These are phyloP conservation scores for Venturia asperata DNA, from an alignment of 2,329 filamentous ascomycete genomes.

Conservation along the genomic window DNA sequence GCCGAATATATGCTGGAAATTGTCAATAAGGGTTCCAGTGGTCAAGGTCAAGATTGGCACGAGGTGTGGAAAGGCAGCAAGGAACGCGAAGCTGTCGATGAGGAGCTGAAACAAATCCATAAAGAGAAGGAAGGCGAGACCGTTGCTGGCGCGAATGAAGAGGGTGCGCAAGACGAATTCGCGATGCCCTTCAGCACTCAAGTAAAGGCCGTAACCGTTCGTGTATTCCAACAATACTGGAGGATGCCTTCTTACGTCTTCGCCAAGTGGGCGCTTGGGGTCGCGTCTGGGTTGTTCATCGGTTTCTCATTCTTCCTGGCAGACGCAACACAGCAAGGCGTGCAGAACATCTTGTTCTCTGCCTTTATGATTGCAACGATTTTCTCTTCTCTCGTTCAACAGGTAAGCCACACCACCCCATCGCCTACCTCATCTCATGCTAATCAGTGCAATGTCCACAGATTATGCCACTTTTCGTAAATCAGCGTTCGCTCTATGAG, in stretches of 20 bases:
- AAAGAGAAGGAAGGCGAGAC: neutral
- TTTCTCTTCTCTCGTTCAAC: conserved; percentile 32
- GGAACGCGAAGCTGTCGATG: conserved; percentile 30
- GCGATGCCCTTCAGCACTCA: conserved; percentile 35
- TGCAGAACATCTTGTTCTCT: conserved; percentile 42
- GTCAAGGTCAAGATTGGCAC: conserved; percentile 65
- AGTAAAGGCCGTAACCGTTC: conserved; percentile 31
- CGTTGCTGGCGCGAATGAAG: conserved; percentile 21
- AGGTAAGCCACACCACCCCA: conserved; percentile 29
- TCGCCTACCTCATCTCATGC: neutral
- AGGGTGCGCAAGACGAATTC: conserved; percentile 36
- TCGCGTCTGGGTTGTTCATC: conserved; percentile 25
- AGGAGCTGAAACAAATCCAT: conserved; percentile 23
- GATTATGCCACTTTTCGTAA: conserved; percentile 49
- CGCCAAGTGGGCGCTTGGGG: conserved; percentile 24
- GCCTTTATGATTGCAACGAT: conserved; percentile 45
- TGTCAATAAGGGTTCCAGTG: conserved; percentile 17
- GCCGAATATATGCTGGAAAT: conserved; percentile 66
- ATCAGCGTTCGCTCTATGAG: conserved; percentile 45
- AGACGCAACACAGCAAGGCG: conserved; percentile 33
- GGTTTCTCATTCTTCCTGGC: conserved; percentile 39
- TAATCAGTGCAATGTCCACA: conserved; percentile 26
- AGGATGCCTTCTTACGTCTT: conserved; percentile 39
- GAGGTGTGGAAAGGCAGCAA: conserved; percentile 58
- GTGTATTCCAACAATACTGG: conserved; percentile 43